These are phyloP conservation scores for Blumeria graminis DNA, from an alignment of 2,329 filamentous ascomycete genomes.

Conservation along the genomic window DNA sequence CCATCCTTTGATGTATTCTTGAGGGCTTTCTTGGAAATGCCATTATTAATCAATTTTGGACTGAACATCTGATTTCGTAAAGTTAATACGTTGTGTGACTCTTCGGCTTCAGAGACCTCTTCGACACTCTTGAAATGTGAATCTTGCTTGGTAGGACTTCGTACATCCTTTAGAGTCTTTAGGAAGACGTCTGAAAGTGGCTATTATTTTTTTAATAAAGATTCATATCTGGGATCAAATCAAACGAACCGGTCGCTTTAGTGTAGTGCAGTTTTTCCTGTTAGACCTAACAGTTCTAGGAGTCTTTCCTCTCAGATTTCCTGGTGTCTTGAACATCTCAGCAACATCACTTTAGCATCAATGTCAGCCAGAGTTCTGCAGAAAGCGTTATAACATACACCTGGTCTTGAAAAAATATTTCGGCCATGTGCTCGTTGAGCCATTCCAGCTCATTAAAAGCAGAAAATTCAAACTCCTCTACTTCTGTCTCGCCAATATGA, in stretches of 20 bases:
- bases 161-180: constrained; percentile 26
- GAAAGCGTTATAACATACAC: constrained; percentile 34
- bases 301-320: constrained; percentile 61
- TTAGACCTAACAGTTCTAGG: constrained; percentile 31
- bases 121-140: too few species aligned
- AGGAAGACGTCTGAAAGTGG: constrained; percentile 35
- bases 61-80: too few species aligned
- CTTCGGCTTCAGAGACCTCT: too few species aligned
- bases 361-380: constrained; percentile 17
- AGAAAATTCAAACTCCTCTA: constrained; percentile 81
- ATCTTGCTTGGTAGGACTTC: constrained; percentile 12
- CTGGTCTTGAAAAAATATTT: constrained; percentile 70
- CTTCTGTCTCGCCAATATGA: constrained; percentile 54
- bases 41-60: too few species aligned
- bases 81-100: too few species aligned
- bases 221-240: background rate
- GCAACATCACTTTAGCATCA: constrained; percentile 39
- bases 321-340: constrained; percentile 88
- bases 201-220: constrained; percentile 17
- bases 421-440: constrained; percentile 95
- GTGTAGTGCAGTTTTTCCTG: constrained; percentile 32
- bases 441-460: constrained; percentile 89
- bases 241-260: constrained; percentile 36
- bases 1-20: too few species aligned
- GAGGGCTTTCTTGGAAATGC: too few species aligned